Base-by-base conservation (phyloP, 176 grass and related monocot genomes). In the Poa pratensis region DNA sequence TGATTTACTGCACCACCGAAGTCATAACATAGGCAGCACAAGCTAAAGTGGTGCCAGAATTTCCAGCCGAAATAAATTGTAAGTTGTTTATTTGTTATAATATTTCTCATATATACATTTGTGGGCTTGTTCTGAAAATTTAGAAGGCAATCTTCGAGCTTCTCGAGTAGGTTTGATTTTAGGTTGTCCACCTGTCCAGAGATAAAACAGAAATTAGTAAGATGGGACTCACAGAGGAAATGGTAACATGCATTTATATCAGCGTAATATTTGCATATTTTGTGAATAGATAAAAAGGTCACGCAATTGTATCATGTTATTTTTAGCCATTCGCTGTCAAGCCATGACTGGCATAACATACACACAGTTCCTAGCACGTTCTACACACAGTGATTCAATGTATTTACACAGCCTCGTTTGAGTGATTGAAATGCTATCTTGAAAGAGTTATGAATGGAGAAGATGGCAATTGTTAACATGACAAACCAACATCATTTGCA, bases 91-190 rank as follows among this genome's bases (percentile, higher is more conserved):
- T 24, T 70, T 19, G 23, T 62, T 90, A 74, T 76, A 58, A 80
- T 52, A 67, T 83, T 81, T 92, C 54, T 59, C 14, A 73, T 68
- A 73, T 50, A 78, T 82, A 94, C 90, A 73, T 99, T 80, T 72
- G 84, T 92, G 69, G 88, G 77, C 73, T 96, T 86, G 43, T 94
- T 89, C 82, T 96, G 90, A 52, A 94, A 80, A 89, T 91, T 99
- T 69, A 92, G 86, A 37, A 99, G 88, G 61, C 82, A 94, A 16
- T 96, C 92, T 88, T 99, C 97, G 40, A 99, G 81, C 82, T 92
- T 99, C 79, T 99, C 97, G 8, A 99, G 94, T 84, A 99, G 78
- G 48, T 88, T 99, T 55, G 97, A 89, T 75, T 99, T 99, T 64
- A 99, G 85, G 87, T 72, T 96, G 70, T 99, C 91, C 35, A 99